Base-by-base conservation (phyloP, 306 rosid genomes). In the Vigna unguiculata region DNA sequence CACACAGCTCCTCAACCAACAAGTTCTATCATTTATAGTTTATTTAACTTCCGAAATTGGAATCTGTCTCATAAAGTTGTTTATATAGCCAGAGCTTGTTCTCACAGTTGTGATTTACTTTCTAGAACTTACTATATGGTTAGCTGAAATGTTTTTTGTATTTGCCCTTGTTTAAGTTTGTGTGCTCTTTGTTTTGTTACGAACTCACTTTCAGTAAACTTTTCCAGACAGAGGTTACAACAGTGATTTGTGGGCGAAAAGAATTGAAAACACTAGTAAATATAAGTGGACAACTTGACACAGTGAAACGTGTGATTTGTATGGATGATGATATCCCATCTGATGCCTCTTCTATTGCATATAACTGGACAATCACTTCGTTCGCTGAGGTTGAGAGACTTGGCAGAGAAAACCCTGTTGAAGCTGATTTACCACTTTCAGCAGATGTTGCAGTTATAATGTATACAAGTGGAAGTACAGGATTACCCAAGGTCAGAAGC, bases 391-490 rank as follows among this genome's bases (percentile, higher is more conserved):
- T 93, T 45, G 88, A 78, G 81, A 82, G 15, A 72, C 91, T 86
- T 79, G 98, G 98, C n/a, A 83, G 75, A 81, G 88, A 84, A 85
- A 80, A 78, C 43, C 90, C 86, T 54, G 75, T 86, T 30, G 94
- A 85, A 14, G 84, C 94, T 22, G 90, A 89, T 73, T 82, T 93
- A 64, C 98, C 98, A 63, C 83, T 87, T 77, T 68, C 96, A 30
- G 85, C 91, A 30, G 96, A 93, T 84, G 71, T 90, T 78, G 98
- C 96, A 9, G 98, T 93, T 80, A 90, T 93, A 74, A 93, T 93
- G 98, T 93, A 90, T 76, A 90, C 98, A 55, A 93, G 98, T 78
- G 98, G 98, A 83, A 93, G 98, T 77, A 93, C 96, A 1, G 98
- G 98, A 77, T 83, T 93, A 47, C 94, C 98, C 51, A 90, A 93